phyloP scores from a whole-genome alignment of 192 early-diverging fungal genomes.

The Rhizoclosmatium globosum region DNA sequence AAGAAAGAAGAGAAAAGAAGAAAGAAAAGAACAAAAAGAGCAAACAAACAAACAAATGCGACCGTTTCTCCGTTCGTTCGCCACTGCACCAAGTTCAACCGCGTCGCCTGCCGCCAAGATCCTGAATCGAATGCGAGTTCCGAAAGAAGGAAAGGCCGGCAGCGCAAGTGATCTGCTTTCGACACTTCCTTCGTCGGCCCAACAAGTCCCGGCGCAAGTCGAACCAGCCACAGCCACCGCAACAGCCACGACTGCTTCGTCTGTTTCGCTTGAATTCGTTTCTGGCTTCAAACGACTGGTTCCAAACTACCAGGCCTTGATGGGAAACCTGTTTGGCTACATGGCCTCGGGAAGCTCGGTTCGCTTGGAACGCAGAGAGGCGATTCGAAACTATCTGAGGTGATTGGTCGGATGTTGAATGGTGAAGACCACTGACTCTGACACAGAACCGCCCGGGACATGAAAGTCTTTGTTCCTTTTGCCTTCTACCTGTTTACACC shows the following conservation, averaged over 20 bases:
- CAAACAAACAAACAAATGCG: not conserved
- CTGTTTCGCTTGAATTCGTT: not conserved
- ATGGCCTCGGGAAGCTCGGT: not conserved
- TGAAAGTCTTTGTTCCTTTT: slow-evolving; percentile 11
- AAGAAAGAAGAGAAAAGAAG: not conserved
- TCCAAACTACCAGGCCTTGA: not conserved
- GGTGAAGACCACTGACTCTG: not conserved
- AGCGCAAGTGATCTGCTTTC: not conserved
- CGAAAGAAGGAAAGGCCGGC: not conserved
- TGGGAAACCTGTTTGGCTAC: not conserved
- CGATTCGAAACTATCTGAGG: slow-evolving; percentile 27
- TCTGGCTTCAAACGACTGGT: not conserved
- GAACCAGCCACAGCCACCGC: not conserved
- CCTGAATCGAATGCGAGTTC: not conserved
- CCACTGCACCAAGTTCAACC: not conserved
- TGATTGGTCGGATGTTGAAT: not conserved
- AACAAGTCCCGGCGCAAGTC: not conserved
- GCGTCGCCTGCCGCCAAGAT: not conserved
- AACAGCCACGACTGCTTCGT: not conserved
- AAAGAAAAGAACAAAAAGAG: not conserved
- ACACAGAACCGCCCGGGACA: slow-evolving; percentile 29
- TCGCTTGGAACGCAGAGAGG: not conserved
- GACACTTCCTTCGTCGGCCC: not conserved
- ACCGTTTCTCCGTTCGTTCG: not conserved
- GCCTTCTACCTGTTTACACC: slow-evolving; percentile 3